phyloP scores from a whole-genome alignment of 2,329 filamentous ascomycete species.

The Beauveria sp. region DNA sequence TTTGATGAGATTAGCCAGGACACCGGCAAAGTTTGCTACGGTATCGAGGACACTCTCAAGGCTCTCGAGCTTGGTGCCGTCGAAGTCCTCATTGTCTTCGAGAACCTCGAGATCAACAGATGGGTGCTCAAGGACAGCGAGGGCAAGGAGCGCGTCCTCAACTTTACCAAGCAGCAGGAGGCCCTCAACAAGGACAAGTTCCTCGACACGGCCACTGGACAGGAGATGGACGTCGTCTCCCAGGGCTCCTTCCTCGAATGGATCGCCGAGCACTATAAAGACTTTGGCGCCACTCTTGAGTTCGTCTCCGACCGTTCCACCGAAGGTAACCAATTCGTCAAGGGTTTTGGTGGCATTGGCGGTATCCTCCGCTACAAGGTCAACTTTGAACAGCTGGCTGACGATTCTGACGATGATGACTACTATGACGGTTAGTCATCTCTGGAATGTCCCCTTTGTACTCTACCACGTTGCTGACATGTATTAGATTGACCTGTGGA shows the following conservation, averaged over 20 bases:
- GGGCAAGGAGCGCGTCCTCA: constrained; percentile 65
- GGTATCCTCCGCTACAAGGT: constrained; percentile 98
- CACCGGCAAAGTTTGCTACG: constrained; percentile 93
- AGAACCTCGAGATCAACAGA: constrained; percentile 91
- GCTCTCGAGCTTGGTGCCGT: constrained; percentile 91
- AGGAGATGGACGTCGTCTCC: constrained; percentile 91
- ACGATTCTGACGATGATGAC: constrained; percentile 88
- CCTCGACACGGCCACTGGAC: constrained; percentile 89
- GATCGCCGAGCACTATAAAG: constrained; percentile 97
- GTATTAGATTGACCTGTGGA: constrained; percentile 76
- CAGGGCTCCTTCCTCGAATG: constrained; percentile 96
- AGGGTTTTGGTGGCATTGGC: constrained; percentile 97
- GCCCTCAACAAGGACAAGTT: constrained; percentile 68
- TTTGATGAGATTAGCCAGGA: constrained; percentile 99
- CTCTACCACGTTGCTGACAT: constrained; percentile 7
- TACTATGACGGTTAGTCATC: constrained; percentile 64
- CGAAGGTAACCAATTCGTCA: constrained; percentile 99
- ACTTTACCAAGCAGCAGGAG: constrained; percentile 79
- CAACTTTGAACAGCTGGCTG: constrained; percentile 98
- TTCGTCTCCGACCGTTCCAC: constrained; percentile 97
- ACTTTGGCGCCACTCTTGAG: constrained; percentile 91
- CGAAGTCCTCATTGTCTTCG: constrained; percentile 91
- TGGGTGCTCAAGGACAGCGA: constrained; percentile 79
- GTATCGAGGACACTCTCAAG: constrained; percentile 95
- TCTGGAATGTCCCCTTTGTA: constrained; percentile 7